phyloP scores from a whole-genome alignment of 2,329 filamentous ascomycete genomes.

The Gaeumannomyces sp. region DNA sequence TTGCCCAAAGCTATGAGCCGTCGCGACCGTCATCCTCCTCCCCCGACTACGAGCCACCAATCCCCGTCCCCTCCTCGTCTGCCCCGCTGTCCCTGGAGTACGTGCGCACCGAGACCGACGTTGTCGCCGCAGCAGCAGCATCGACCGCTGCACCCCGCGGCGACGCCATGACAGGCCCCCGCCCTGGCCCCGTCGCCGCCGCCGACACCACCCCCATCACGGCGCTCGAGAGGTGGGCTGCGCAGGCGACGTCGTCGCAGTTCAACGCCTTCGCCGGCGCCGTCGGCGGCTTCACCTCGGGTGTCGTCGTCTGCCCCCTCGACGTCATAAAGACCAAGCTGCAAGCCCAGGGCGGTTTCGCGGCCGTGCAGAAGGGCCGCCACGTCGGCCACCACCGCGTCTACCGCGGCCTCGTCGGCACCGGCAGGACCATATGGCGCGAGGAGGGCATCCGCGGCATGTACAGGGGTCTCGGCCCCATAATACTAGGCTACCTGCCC shows the following conservation, averaged over 20 bases:
- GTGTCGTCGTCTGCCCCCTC: constrained; percentile 90
- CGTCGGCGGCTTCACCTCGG: constrained; percentile 83
- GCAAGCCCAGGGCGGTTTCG: constrained; percentile 86
- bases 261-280: constrained; percentile 86
- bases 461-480: constrained; percentile 89
- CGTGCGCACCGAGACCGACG: neutral
- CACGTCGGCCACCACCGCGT: constrained; percentile 50
- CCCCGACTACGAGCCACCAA: constrained; percentile 3
- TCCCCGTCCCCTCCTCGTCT: neutral
- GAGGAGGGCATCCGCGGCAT: constrained; percentile 86
- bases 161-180: constrained; percentile 20
- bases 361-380: constrained; percentile 40
- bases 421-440: constrained; percentile 74
- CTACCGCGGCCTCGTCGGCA: constrained; percentile 84
- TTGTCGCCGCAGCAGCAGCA: neutral
- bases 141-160: neutral
- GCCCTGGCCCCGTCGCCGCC: constrained; percentile 9
- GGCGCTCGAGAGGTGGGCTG: constrained; percentile 49
- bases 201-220: constrained; percentile 24
- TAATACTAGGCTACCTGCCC: constrained; percentile 90
- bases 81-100: constrained; percentile 4
- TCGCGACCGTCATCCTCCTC: constrained; percentile 3
- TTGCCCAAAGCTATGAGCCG: constrained; percentile 6
- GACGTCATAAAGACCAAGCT: constrained; percentile 99
- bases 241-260: constrained; percentile 50